A percentile compares a stretch with the other conserved stretches of the same genome.
These are phyloP conservation scores for Gossypium longicalyx DNA, from an alignment of 345 rosid genomes.

Conservation along the genomic window DNA sequence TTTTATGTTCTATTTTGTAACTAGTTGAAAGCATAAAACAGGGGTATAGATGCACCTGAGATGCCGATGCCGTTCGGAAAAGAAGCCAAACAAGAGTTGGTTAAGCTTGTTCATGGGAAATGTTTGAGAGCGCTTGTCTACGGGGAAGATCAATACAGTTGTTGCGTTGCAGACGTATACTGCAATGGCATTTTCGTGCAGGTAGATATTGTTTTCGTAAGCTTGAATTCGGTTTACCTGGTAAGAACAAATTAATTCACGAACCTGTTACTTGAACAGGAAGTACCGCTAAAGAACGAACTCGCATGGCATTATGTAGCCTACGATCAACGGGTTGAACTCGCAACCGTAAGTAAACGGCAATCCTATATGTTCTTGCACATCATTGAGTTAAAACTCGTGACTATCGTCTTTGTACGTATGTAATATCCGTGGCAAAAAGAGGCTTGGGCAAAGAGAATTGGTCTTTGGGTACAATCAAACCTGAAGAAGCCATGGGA, in stretches of 20 bases:
- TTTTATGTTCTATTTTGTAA: neutral
- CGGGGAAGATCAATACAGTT: slow-evolving; percentile 59
- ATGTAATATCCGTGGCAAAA: neutral
- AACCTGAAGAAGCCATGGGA: slow-evolving; percentile 13
- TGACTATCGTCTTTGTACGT: neutral
- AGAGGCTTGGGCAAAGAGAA: slow-evolving; percentile 2
- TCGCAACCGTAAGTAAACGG: slow-evolving; percentile 13
- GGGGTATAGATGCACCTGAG: slow-evolving; percentile 93
- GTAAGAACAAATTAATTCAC: neutral
- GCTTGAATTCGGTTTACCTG: neutral
- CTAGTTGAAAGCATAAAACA: slow-evolving; percentile 24
- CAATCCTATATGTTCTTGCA: neutral
- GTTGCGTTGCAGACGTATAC: slow-evolving; percentile 68
- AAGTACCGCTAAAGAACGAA: slow-evolving; percentile 74
- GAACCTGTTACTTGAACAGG: slow-evolving; percentile 29
- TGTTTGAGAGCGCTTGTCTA: slow-evolving; percentile 57
- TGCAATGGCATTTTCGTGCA: slow-evolving; percentile 66
- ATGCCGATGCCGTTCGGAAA: slow-evolving; percentile 66
- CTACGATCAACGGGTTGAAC: slow-evolving; percentile 52
- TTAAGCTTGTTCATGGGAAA: slow-evolving; percentile 62
- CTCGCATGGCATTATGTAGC: slow-evolving; percentile 75
- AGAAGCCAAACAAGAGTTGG: slow-evolving; percentile 65
- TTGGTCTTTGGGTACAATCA: slow-evolving; percentile 12
- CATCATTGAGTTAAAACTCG: neutral
- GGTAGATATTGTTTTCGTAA: slow-evolving; percentile 49